Evolutionary conservation across 768 basidiomycete species (phyloP), one percentile per base, ranked within the genome.

Genomic region (Amylocystis lapponica): DNA sequence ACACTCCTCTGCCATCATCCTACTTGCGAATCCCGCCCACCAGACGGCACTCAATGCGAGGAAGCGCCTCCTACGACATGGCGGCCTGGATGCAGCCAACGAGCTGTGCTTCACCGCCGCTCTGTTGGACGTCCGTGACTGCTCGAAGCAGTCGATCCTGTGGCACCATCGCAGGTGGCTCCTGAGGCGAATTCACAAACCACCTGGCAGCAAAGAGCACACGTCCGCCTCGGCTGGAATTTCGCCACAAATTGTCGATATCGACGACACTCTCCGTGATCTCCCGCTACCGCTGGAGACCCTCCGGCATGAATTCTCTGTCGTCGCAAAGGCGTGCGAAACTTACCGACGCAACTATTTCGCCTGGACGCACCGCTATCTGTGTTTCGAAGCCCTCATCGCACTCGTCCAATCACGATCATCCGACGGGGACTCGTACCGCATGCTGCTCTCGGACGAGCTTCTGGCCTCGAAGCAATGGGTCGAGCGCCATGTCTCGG

Each of bases 111-210:
- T 70, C 26, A 66, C 66, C 25, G 60, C 66, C 19, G 67, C 78
- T 20, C 60, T 82, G 31, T 66, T 74, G 23, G 72, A 76, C 19
- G 70, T 70, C 32, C 70, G 64, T 4, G 72, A 79, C 20, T 75
- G 70, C 52, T 71, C 76, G 19, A 87, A 85, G 61, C 74, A 83
- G 52, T 78, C 79, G 1, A 71, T 79, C 21, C 53, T 85, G 21
- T 87, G 85, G 85, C 68, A 78, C 48, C 79, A 87, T 55, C 73
- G 85, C 25, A 72, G 76, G 51, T 86, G 83, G 84, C 66, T 83
- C 31, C 66, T 84, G 12, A 52, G 50, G 14, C 58, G 55, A 33
- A 34, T 69, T 25, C 63, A 70, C 49, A 27, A 48, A 36, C 39
- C 61, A 30, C 7, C 27, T 22, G 3, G 14, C 4, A 8, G 17